Evolutionary conservation across 1,139 yeast species (phyloP), one percentile per base, ranked within the genome.

Genomic region (Chernovozyma aurita): DNA sequence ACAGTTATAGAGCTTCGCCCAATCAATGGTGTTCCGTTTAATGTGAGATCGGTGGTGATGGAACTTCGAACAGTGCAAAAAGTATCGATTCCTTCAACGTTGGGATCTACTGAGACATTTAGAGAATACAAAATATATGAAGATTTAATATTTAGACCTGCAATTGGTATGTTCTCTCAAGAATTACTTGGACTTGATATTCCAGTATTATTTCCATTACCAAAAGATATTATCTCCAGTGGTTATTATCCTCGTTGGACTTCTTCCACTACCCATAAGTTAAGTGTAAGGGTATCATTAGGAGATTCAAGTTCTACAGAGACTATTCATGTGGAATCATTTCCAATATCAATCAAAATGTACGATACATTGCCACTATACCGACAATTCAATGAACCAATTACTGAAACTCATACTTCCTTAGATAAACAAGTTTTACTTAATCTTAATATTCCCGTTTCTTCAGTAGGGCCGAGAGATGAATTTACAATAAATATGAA

Each of bases 121-220:
- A 54, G 69, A 30, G 71, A 65, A 24, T 59, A 54, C 41, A 58
- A 59, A 34, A 33, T 65, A 0, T 63, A 63, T 53, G 63, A 66
- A 36, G 61, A 66, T 46, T 48, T 57, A 44, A 52, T 59, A 16
- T 70, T 57, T 42, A 48, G 61, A 16, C 73, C 74, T 1, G 59
- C 65, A 1, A 48, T 57, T 32, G 72, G 70, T 3, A 53, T 56
- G 25, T 60, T 69, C 36, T 53, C 53, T 25, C 57, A 63, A 34
- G 61, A 60, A 27, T 46, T 74, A 18, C 46, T 79, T 7, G 85
- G 81, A 0, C 49, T 79, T 24, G 85, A 80, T 46, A 53, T 80
- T 4, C 86, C 86, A 0, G 55, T 80, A 30, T 58, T 80, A 9
- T 67, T 80, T 24, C 80, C 80, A 0, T 52, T 80, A n/a, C 80